phyloP scores from a whole-genome alignment of 148 eudicot genomes.

The Rhododendron henanense region DNA sequence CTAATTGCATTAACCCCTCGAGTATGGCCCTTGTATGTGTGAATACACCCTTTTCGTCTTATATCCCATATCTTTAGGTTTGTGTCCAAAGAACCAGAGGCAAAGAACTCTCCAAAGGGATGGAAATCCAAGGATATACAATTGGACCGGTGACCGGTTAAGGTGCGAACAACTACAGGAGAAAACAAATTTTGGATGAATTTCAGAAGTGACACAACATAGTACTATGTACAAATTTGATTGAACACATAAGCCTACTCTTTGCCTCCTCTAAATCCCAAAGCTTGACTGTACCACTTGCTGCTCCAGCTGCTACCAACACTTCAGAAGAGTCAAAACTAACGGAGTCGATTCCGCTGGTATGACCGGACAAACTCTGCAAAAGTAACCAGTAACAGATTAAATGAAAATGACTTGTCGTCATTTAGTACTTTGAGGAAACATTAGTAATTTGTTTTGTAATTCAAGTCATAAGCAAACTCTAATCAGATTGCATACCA shows the following conservation, averaged over 20 bases:
- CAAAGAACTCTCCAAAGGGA: constrained; percentile 99
- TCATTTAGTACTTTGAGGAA: background rate
- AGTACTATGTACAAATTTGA: constrained; percentile 3
- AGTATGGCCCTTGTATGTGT: constrained; percentile 97
- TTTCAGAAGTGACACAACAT: constrained; percentile 5
- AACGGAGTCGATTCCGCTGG: constrained; percentile 97
- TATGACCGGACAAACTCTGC: constrained; percentile 96
- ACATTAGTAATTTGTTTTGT: background rate
- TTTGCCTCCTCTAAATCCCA: constrained; percentile 99
- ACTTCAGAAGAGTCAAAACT: constrained; percentile 96
- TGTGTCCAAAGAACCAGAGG: constrained; percentile 97
- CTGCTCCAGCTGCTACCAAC: constrained; percentile 97
- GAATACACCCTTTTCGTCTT: constrained; percentile 89
- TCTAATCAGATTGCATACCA: background rate
- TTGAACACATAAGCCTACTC: constrained; percentile 43
- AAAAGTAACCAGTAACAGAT: constrained; percentile 8
- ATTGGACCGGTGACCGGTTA: constrained; percentile 95
- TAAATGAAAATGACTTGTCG: background rate
- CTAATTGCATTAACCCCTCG: constrained; percentile 94
- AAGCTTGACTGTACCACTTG: constrained; percentile 97
- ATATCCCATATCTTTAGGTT: constrained; percentile 99
- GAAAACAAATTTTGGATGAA: constrained; percentile 10
- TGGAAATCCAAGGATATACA: constrained; percentile 98
- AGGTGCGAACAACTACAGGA: constrained; percentile 81
- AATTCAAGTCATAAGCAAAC: background rate